Base-by-base conservation (phyloP, 179 eudicot genomes). In the Spergularia azorica region DNA sequence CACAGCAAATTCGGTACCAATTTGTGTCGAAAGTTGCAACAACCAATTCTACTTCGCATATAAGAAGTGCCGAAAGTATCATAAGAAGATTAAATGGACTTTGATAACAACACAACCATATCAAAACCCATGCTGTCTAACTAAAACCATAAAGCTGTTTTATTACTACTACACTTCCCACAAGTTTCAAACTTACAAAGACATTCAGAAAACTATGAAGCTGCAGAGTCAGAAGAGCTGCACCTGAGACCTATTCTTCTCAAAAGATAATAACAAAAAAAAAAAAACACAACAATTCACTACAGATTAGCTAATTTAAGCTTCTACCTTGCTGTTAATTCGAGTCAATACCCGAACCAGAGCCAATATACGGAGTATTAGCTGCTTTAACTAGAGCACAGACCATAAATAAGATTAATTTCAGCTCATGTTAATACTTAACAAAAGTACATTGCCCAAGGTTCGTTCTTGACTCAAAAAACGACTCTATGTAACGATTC, bases 391-490 rank as follows among this genome's bases (percentile, higher is more conserved):
- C 55, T 14, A 69, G 16, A 57, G 21, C 51, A 4, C 67, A 1
- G 38, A 52, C n/a, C 46, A 41, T 21, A 7, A 55, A 52, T 70
- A n/a, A 32, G 59, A 52, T 55, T 54, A 48, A 5, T 48, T 46
- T 66, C 72, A 58, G 76, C 69, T 70, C 70, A 64, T 6, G n/a
- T 68, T 70, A 46, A 46, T 46, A 46, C 50, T 6, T 46, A 38
- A 74, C 76, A 66, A 75, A 75, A 57, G 11, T 56, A 52, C 38
- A 82, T 67, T 63, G 82, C 78, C 83, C 63, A 51, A 66, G 94
- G 94, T 89, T 92, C 97, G 90, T 88, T 90, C 92, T 92, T 90
- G 95, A 92, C 93, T 90, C 90, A 68, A 85, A 68, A 85, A 79
- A 73, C 84, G 72, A 73, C 51, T 20, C 81, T 70, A 20, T 79